Conservation (phyloP, 768 basidiomycete species). For the Boletellus ananas region DNA sequence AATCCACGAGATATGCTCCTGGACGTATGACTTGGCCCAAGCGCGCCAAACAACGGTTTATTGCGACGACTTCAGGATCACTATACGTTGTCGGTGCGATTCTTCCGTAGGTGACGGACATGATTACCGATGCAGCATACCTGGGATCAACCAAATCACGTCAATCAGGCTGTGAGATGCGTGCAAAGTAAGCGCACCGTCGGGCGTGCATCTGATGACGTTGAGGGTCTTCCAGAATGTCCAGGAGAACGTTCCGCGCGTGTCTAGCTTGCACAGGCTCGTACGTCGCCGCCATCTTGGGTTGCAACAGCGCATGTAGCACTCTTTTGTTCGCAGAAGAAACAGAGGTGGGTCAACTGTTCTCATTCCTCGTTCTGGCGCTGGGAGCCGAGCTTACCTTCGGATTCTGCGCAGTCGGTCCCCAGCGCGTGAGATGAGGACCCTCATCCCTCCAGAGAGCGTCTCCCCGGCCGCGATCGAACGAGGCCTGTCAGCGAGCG, state of each 20-base stretch:
- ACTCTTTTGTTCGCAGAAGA: conserved; percentile 15
- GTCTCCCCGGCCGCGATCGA: conserved; percentile 33
- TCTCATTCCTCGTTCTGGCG: too few species aligned
- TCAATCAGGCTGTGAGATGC: background rate
- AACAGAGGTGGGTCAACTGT: background rate
- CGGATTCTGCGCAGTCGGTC: conserved; percentile 31
- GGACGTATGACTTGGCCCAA: conserved; percentile 24
- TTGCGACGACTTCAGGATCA: conserved; percentile 33
- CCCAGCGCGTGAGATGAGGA: conserved; percentile 25
- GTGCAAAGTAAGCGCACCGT: conserved; percentile 16
- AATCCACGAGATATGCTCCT: conserved; percentile 27
- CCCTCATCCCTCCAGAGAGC: conserved; percentile 33
- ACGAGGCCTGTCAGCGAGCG: conserved; percentile 35
- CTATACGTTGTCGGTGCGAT: conserved; percentile 35
- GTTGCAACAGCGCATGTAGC: conserved; percentile 34
- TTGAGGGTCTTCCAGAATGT: conserved; percentile 32
- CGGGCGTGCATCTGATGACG: conserved; percentile 33
- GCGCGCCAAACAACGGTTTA: conserved; percentile 25
- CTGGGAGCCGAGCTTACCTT: conserved; percentile 8
- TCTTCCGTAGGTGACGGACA: conserved; percentile 40
- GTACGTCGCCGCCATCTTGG: conserved; percentile 30
- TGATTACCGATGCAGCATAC: conserved; percentile 38
- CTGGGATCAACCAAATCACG: conserved; percentile 11
- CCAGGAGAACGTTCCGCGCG: conserved; percentile 33
- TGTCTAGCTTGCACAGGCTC: conserved; percentile 31